Evolutionary conservation across 805 yeast species (phyloP).

Genomic region (Hanseniaspora taiwanica): DNA sequence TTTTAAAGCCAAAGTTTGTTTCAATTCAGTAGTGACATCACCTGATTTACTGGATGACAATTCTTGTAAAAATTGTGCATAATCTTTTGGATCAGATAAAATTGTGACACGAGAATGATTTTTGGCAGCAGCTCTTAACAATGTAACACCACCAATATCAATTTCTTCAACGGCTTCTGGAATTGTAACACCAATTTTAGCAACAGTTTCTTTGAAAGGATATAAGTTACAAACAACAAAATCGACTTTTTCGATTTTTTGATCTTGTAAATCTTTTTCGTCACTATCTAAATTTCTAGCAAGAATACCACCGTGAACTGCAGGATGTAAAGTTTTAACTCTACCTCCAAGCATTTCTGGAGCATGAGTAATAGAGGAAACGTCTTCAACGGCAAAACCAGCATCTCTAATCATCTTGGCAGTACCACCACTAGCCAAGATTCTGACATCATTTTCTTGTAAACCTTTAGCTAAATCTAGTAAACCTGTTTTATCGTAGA

Average conservation of each 20-base stretch:
- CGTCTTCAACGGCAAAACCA: constrained; percentile 96
- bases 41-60: constrained; percentile 47
- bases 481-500: constrained; percentile 93
- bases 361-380: constrained; percentile 88
- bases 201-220: constrained; percentile 95
- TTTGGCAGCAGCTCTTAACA: constrained; percentile 97
- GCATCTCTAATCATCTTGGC: constrained; percentile 90
- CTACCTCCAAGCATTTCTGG: constrained; percentile 99
- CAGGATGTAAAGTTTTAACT: constrained; percentile 97
- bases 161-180: constrained; percentile 97
- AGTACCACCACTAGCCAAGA: constrained; percentile 96
- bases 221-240: constrained; percentile 94
- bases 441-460: constrained; percentile 74
- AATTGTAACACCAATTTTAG: constrained; percentile 88
- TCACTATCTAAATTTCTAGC: constrained; percentile 89
- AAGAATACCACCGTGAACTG: constrained; percentile 94
- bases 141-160: constrained; percentile 96
- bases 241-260: constrained; percentile 92
- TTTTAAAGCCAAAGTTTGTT: constrained; percentile 80
- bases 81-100: constrained; percentile 88
- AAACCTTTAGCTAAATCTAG: constrained; percentile 94
- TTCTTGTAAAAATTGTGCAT: constrained; percentile 76
- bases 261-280: constrained; percentile 75
- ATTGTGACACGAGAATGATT: constrained; percentile 95
- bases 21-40: constrained; percentile 48